Conservation (phyloP, 2,329 filamentous ascomycete genomes). For the Talaromyces albobiverticillius region DNA sequence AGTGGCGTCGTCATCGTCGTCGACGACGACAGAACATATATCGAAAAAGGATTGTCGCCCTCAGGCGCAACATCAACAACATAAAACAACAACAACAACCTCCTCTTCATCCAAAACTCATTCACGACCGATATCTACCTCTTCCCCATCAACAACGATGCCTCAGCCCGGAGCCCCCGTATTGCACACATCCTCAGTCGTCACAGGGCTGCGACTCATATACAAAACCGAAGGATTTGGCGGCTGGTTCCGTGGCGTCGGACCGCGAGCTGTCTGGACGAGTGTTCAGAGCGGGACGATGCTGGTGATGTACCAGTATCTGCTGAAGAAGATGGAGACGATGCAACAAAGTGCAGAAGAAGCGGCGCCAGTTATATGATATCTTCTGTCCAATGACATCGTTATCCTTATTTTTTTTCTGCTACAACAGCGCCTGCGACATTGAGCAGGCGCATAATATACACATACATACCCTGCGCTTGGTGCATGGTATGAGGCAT, state of each 20-base stretch:
- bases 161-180: constrained; percentile 73
- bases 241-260: constrained; percentile 93
- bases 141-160: constrained; percentile 79
- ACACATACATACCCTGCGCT: constrained; percentile 5
- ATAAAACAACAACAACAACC: constrained; percentile 1
- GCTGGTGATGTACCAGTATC: constrained; percentile 89
- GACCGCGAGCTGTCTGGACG: constrained; percentile 91
- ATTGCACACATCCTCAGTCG: constrained; percentile 84
- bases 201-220: constrained; percentile 79
- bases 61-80: constrained; percentile 3
- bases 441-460: not conserved
- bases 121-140: constrained; percentile 79
- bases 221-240: constrained; percentile 84
- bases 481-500: constrained; percentile 12
- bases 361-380: constrained; percentile 1
- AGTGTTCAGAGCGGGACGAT: constrained; percentile 96
- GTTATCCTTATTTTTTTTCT: not conserved
- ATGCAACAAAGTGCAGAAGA: constrained; percentile 28
- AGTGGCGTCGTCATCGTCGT: constrained; percentile 18
- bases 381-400: not conserved
- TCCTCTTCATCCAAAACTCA: constrained; percentile 44
- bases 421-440: not conserved
- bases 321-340: constrained; percentile 73
- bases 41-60: constrained; percentile 27
- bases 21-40: constrained; percentile 26